Evolutionary conservation across 140 eudicot species (phyloP), one percentile per base, ranked within the genome.

Genomic region (Eryngium alpinum): DNA sequence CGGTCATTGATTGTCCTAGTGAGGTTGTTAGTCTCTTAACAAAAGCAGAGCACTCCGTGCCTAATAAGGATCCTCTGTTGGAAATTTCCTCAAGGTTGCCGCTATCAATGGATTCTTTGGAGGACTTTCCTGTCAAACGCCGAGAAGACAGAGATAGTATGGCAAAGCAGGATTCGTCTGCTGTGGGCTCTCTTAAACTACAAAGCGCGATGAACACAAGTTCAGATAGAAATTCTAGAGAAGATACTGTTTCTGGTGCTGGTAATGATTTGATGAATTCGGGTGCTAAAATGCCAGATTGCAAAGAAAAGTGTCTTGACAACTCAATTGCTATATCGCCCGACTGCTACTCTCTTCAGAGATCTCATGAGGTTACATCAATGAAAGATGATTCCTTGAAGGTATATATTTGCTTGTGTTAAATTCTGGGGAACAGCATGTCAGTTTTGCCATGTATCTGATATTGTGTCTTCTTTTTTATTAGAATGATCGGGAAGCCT

Each of bases 341-440:
- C 28, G 12, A 72, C 60, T 43, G 72, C 77, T 25, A 43, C 82
- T 72, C 22, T 38, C 67, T 13, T 18, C 21, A 29, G 18, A 51
- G 17, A 50, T 33, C 73, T 33, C 43, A 75, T 53, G 81, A 15
- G 32, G 60, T 50, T 19, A 10, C 53, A 1, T 49, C 22, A 62
- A 63, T 27, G 27, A 46, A 60, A 4, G 79, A 25, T 32, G 65
- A 31, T 14, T 29, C 29, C 5, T 67, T 25, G 34, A 50, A 79
- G 88, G 90, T 87, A 80, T 72, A 69, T 75, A 14, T 50, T 60
- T 65, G 9, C 24, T 33, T 70, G 4, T 50, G 19, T 29, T 6
- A 22, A 46, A 50, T 33, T 24, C 57, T 53, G 24, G 51, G 53
- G 22, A 62, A 24, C 12, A 21, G 32, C 28, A 18, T 67, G 32